phyloP scores from a whole-genome alignment of 495 filamentous ascomycete species.

The Chaetomidium leptoderma region DNA sequence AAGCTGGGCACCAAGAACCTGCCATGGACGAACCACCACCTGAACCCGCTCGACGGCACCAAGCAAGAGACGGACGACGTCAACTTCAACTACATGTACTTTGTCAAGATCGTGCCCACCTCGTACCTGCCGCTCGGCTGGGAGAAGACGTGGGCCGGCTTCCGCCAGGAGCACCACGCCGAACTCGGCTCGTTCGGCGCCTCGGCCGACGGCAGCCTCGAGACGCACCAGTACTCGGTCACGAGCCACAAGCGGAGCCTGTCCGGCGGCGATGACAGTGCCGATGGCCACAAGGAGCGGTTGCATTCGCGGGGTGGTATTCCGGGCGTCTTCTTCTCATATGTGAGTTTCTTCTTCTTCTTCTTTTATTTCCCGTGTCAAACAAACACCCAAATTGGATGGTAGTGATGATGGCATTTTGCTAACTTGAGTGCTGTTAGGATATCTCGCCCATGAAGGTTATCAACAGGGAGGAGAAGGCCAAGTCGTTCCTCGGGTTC shows the following conservation, averaged over 20 bases:
- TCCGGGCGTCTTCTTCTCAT: constrained; percentile 96
- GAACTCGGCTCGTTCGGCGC: constrained; percentile 61
- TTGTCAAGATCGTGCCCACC: constrained; percentile 95
- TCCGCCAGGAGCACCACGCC: constrained; percentile 40
- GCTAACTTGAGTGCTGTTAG: constrained; percentile 36
- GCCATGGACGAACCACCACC: constrained; percentile 83
- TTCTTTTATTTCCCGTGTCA: too few relatives aligned
- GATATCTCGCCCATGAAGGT: constrained; percentile 99
- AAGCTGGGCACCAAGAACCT: constrained; percentile 52
- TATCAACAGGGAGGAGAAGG: constrained; percentile 86
- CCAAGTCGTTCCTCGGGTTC: constrained; percentile 85
- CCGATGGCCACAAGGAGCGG: constrained; percentile 83
- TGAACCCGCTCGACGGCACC: constrained; percentile 86
- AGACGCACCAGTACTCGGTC: constrained; percentile 97
- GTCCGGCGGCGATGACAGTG: constrained; percentile 70
- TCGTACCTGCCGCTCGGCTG: constrained; percentile 88
- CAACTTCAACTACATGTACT: constrained; percentile 97
- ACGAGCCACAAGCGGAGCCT: constrained; percentile 91
- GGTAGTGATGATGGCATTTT: background rate
- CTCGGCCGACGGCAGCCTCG: constrained; percentile 69
- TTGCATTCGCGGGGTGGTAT: constrained; percentile 87
- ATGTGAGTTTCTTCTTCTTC: constrained; percentile 52
- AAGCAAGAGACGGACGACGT: constrained; percentile 72
- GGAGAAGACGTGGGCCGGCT: constrained; percentile 39
- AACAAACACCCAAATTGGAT: too few relatives aligned